These are phyloP conservation scores for Paraleonurus japonicus DNA, from an alignment of 257 asterid genomes.

Conservation along the genomic window DNA sequence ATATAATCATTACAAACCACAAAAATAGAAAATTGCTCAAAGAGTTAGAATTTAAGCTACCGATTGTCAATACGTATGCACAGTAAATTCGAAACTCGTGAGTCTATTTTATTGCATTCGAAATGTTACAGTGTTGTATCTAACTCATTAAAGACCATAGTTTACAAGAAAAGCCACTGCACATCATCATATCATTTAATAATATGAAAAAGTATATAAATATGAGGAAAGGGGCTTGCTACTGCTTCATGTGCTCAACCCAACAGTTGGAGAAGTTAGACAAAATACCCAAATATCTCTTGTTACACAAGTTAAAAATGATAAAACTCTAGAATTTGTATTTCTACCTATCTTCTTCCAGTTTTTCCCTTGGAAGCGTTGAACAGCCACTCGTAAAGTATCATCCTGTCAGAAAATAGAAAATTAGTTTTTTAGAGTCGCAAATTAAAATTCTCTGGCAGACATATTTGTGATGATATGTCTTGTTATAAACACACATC, in stretches of 20 bases:
- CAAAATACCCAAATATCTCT: constrained; percentile 18
- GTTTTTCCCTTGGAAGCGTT: constrained; percentile 82
- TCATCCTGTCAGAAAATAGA: constrained; percentile 66
- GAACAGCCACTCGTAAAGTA: constrained; percentile 72
- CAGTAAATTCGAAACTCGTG: neutral
- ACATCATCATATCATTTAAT: constrained; percentile 1
- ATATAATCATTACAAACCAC: constrained; percentile 20
- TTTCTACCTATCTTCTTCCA: constrained; percentile 87
- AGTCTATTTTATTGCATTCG: neutral
- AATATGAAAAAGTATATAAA: neutral
- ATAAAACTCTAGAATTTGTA: constrained; percentile 32
- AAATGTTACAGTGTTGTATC: neutral
- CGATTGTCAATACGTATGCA: constrained; percentile 19
- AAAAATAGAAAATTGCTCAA: constrained; percentile 20
- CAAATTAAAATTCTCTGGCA: neutral
- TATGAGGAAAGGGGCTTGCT: neutral
- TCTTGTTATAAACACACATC: neutral
- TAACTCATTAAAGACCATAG: constrained; percentile 1
- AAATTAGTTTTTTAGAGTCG: constrained; percentile 7
- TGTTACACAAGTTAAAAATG: constrained; percentile 23
- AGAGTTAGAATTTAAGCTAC: constrained; percentile 22
- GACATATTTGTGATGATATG: neutral
- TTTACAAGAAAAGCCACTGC: constrained; percentile 7
- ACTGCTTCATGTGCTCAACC: constrained; percentile 1
- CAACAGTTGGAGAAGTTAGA: constrained; percentile 20